Percentiles rank a stretch among this genome's conserved stretches.
Evolutionary conservation across 2,329 filamentous ascomycete species (phyloP).

Genomic region (Epicoccum nigrum): DNA sequence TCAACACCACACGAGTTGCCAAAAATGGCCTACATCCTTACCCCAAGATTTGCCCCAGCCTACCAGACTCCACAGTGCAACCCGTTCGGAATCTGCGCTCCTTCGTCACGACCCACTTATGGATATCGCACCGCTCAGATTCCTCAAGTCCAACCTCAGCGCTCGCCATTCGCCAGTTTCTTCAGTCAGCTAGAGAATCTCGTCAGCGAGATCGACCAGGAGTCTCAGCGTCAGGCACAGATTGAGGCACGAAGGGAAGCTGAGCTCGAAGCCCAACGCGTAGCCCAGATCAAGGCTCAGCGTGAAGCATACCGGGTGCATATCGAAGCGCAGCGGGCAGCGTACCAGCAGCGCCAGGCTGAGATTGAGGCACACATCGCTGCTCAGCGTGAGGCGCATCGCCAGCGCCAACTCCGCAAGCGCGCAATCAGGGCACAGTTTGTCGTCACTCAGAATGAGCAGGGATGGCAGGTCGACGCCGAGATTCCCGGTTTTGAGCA

Average conservation of each 20-base stretch:
- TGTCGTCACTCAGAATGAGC: conserved; percentile 35
- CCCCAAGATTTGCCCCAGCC: conserved; percentile 40
- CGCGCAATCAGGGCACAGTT: conserved; percentile 39
- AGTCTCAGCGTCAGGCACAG: conserved; percentile 32
- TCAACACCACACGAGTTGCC: conserved; percentile 6
- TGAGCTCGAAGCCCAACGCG: conserved; percentile 24
- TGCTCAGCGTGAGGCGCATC: conserved; percentile 36
- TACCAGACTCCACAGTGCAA: conserved; percentile 37
- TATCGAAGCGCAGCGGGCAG: conserved; percentile 29
- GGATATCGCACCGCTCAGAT: conserved; percentile 20
- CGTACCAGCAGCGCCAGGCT: conserved; percentile 23
- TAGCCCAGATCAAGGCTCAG: conserved; percentile 29
- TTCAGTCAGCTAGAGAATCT: conserved; percentile 42
- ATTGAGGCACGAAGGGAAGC: conserved; percentile 31
- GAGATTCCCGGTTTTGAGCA: conserved; percentile 43
- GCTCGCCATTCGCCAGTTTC: conserved; percentile 40
- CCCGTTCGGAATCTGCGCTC: conserved; percentile 36
- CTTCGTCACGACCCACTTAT: conserved; percentile 27
- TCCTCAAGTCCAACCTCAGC: conserved; percentile 20
- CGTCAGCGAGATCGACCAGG: conserved; percentile 41
- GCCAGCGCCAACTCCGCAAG: conserved; percentile 40
- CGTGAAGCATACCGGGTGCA: conserved; percentile 36
- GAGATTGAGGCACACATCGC: conserved; percentile 33
- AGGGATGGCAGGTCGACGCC: conserved; percentile 42
- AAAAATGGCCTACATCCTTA: conserved; percentile 45